A percentile compares a stretch with the other conserved stretches of the same genome.
These are phyloP conservation scores for Candida lessepsii DNA, from an alignment of 805 yeast species.

Conservation along the genomic window DNA sequence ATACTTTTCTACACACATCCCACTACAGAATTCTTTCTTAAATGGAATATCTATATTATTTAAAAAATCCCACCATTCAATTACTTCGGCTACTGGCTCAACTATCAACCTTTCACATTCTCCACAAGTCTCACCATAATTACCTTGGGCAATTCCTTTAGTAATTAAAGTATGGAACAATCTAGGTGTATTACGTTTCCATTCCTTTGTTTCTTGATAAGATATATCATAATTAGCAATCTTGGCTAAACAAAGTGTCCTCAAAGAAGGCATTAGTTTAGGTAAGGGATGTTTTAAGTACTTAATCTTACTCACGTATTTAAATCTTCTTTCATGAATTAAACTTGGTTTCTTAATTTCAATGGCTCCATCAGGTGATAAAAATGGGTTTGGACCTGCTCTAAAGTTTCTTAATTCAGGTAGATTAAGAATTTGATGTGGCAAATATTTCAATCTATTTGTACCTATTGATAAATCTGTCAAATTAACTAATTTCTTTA, in stretches of 20 bases:
- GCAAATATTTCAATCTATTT: slow-evolving; percentile 51
- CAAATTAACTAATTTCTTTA: slow-evolving; percentile 39
- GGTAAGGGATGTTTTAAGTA: slow-evolving; percentile 16
- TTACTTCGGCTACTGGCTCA: slow-evolving; percentile 56
- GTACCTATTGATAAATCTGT: slow-evolving; percentile 52
- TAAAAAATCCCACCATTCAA: slow-evolving; percentile 68
- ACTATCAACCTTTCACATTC: slow-evolving; percentile 48
- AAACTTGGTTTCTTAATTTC: slow-evolving; percentile 15
- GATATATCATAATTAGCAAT: slow-evolving; percentile 55
- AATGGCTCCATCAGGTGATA: slow-evolving; percentile 26
- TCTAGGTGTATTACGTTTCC: slow-evolving; percentile 51
- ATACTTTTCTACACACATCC: slow-evolving; percentile 40
- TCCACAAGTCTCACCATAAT: slow-evolving; percentile 52
- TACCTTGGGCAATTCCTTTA: slow-evolving; percentile 52
- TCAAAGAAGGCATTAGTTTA: slow-evolving; percentile 42
- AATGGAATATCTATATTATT: slow-evolving; percentile 51
- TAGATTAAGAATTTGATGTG: slow-evolving; percentile 51
- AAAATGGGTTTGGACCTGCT: slow-evolving; percentile 55
- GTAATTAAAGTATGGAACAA: slow-evolving; percentile 46
- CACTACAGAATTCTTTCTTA: slow-evolving; percentile 54
- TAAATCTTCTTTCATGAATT: slow-evolving; percentile 24
- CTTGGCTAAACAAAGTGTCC: slow-evolving; percentile 46
- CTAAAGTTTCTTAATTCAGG: slow-evolving; percentile 43
- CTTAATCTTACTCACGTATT: slow-evolving; percentile 27
- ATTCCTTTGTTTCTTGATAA: slow-evolving; percentile 49